Base-by-base conservation (phyloP, 495 filamentous ascomycete genomes). In the Podospora pseudocomata region DNA sequence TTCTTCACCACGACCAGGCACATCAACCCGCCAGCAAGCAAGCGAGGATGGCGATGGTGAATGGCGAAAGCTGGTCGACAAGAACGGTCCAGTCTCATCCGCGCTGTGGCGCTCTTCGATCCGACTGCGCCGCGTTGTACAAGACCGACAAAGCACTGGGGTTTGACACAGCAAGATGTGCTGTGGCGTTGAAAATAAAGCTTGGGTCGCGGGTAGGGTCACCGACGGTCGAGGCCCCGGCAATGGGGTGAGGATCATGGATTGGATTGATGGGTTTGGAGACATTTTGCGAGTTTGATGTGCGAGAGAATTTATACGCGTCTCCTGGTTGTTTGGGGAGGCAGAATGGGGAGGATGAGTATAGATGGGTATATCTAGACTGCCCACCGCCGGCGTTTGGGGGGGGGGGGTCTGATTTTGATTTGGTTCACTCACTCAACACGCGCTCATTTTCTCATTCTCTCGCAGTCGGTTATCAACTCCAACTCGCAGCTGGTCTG, bases 141-240 rank as follows among this genome's bases (percentile, higher is more conserved):
- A 30, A 66, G 54, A 19, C 23, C 9, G 26, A 4, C 55, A 58
- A 11, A 26, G n/a, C 3, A 20, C 23, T 23, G 55, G 55, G 23
- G n/a, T 26, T n/a, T 58, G 55, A 5, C 55, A 58, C 55, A 58
- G 23, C 55, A 32, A 62, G 30, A 15, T 28, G 60, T 62, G 23
- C 32, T 62, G 60, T 62, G 60, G 60, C 23, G 60, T 19, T 32
- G 27, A 16, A 62, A 32, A 30, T 62, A 34, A 34, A 62, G 60
- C 55, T 58, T 58, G 55, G 55, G n/a, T 26, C n/a, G 23, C 18
- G n/a, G 19, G 55, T 49, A 49, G 39, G 39, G 39, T 13, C 9
- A 13, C 39, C 39, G 9, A 3, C 39, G 39, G 39, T 11, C 39
- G 39, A 49, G 39, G 39, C 39, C 39, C 39, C 39, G 6, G 39